These are phyloP conservation scores for Wickerhamiella infanticola DNA, from an alignment of 1,139 yeast species.

Conservation along the genomic window DNA sequence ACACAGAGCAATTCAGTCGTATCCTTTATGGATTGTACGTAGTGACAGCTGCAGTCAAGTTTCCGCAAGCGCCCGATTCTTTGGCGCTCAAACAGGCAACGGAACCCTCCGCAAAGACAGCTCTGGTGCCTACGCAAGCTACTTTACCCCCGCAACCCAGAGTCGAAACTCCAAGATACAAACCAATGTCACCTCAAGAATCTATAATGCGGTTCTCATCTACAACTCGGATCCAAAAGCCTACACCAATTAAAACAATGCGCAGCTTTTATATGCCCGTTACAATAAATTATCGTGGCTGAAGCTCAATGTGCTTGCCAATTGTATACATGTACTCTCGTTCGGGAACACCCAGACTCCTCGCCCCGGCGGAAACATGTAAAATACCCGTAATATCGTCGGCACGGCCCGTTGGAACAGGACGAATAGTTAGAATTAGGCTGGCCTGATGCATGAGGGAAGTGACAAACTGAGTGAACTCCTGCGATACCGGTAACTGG, in stretches of 20 bases:
- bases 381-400: constrained; percentile 13
- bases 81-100: background rate
- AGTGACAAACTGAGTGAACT: constrained; percentile 8
- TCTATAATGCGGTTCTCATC: background rate
- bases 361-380: constrained; percentile 11
- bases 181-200: background rate
- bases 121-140: background rate
- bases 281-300: background rate
- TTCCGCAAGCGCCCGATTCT: background rate
- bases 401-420: constrained; percentile 14
- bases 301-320: background rate
- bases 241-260: background rate
- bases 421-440: constrained; percentile 10
- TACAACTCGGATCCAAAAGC: background rate
- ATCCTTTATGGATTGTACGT: background rate
- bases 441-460: constrained; percentile 10
- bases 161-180: background rate
- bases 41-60: background rate
- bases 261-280: background rate
- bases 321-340: constrained; percentile 1
- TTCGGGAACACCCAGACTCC: background rate
- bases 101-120: background rate
- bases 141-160: background rate
- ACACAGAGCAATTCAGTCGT: background rate
- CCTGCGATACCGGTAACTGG: constrained; percentile 8